Percentiles rank a stretch among this genome's conserved stretches.
phyloP scores from a whole-genome alignment of 768 basidiomycete genomes.

The Lentinus tigrinus region DNA sequence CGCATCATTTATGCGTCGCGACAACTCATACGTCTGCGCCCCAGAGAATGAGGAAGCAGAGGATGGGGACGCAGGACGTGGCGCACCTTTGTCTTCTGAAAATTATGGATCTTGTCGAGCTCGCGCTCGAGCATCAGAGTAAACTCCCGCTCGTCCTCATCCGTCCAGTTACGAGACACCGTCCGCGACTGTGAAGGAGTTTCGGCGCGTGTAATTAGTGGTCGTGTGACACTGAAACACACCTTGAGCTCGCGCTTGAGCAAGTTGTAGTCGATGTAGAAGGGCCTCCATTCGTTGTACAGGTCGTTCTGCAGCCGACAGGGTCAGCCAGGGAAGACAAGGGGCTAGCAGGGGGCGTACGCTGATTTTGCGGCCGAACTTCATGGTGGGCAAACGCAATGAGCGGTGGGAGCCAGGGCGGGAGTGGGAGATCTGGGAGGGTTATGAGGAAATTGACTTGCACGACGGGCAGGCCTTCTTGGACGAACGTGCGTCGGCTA shows the following conservation, averaged over 20 bases:
- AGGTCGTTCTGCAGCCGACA: slow-evolving; percentile 60
- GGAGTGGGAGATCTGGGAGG: not conserved
- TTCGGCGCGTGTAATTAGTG: slow-evolving; percentile 1
- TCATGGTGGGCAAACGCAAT: slow-evolving; percentile 47
- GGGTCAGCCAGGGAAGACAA: not conserved
- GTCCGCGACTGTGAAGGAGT: slow-evolving; percentile 44
- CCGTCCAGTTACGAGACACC: slow-evolving; percentile 62
- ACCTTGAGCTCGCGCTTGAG: slow-evolving; percentile 92
- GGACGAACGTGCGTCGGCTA: slow-evolving; percentile 10
- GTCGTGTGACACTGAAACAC: slow-evolving; percentile 15
- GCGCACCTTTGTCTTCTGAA: slow-evolving; percentile 83
- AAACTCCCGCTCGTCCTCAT: slow-evolving; percentile 81
- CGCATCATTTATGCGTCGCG: slow-evolving; percentile 76
- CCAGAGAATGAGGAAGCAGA: not conserved
- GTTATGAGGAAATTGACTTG: not conserved
- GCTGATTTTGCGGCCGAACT: slow-evolving; percentile 79
- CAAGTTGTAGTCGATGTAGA: slow-evolving; percentile 86
- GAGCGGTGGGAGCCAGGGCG: not conserved
- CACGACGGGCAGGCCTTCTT: not conserved
- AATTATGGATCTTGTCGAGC: slow-evolving; percentile 91
- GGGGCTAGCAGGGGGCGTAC: slow-evolving; percentile 34
- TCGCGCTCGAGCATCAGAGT: slow-evolving; percentile 76
- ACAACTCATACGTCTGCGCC: slow-evolving; percentile 73
- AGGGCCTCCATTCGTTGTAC: slow-evolving; percentile 88
- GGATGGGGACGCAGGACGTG: not conserved